These are phyloP conservation scores for Pistacia atlantica DNA, from an alignment of 345 rosid genomes.

Conservation along the genomic window DNA sequence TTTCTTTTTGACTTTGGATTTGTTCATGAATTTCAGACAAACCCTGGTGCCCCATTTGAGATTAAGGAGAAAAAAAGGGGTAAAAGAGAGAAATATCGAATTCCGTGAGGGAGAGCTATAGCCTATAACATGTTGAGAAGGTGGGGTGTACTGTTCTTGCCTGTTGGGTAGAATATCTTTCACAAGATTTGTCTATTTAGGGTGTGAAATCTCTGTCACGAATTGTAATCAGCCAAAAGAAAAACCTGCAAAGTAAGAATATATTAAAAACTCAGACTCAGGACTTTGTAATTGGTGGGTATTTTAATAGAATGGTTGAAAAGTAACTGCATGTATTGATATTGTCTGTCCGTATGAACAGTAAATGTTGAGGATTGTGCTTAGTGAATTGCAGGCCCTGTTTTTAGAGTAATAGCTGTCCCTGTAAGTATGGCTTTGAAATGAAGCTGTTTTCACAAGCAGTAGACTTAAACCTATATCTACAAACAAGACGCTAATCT, in stretches of 20 bases:
- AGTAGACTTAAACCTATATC: no score
- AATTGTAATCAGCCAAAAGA: no score
- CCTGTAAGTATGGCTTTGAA: neutral
- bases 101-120: neutral
- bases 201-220: neutral
- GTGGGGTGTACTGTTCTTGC: no score
- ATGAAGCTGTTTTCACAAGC: neutral
- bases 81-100: neutral
- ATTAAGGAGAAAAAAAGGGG: neutral
- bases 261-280: no score
- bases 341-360: neutral
- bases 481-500: no score
- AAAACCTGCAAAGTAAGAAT: no score
- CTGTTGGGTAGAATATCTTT: neutral
- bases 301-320: no score
- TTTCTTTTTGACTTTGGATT: neutral
- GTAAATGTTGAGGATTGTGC: neutral
- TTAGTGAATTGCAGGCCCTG: neutral
- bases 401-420: neutral
- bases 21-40: neutral
- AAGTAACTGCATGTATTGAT: neutral
- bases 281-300: no score
- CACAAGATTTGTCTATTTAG: neutral
- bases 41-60: neutral
- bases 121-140: no score